Percentiles rank a stretch among this genome's conserved stretches.
These are phyloP conservation scores for Cyclotella choctawhatcheeana DNA, from an alignment of 108 stramenopile species.

Conservation along the genomic window DNA sequence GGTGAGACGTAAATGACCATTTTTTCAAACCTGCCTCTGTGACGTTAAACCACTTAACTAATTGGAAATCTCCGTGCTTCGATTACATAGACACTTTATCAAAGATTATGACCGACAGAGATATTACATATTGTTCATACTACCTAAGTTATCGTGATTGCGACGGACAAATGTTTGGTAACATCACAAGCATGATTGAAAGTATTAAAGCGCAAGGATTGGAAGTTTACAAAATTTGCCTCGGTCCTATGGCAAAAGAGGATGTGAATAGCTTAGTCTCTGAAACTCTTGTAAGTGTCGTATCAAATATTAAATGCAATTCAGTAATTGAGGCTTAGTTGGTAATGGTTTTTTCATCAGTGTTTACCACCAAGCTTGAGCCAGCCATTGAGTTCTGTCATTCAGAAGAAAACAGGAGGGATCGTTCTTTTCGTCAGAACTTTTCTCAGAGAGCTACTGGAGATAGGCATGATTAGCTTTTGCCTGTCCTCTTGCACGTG, in stretches of 20 bases:
- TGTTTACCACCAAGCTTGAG: slow-evolving; percentile 13
- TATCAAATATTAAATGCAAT: neutral
- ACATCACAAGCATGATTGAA: slow-evolving; percentile 15
- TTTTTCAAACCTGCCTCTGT: no score
- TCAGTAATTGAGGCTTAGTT: neutral
- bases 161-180: neutral
- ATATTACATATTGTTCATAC: slow-evolving; percentile 16
- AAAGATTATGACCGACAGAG: slow-evolving; percentile 8
- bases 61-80: neutral
- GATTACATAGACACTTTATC: slow-evolving; percentile 19
- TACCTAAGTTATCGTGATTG: slow-evolving; percentile 35
- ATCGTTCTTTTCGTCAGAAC: slow-evolving; percentile 17
- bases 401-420: slow-evolving; percentile 35
- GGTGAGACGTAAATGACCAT: slow-evolving; percentile 1
- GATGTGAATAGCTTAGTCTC: slow-evolving; percentile 21
- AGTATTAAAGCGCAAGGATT: slow-evolving; percentile 11
- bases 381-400: slow-evolving; percentile 8
- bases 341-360: neutral
- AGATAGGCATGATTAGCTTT: slow-evolving; percentile 26
- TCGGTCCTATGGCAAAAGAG: slow-evolving; percentile 18
- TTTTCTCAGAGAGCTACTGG: slow-evolving; percentile 22
- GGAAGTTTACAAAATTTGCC: neutral
- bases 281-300: slow-evolving; percentile 12
- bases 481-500: slow-evolving; percentile 6
- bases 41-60: no score